Base-by-base conservation (phyloP, 108 stramenopile genomes). In the Skeletonema potamos region DNA sequence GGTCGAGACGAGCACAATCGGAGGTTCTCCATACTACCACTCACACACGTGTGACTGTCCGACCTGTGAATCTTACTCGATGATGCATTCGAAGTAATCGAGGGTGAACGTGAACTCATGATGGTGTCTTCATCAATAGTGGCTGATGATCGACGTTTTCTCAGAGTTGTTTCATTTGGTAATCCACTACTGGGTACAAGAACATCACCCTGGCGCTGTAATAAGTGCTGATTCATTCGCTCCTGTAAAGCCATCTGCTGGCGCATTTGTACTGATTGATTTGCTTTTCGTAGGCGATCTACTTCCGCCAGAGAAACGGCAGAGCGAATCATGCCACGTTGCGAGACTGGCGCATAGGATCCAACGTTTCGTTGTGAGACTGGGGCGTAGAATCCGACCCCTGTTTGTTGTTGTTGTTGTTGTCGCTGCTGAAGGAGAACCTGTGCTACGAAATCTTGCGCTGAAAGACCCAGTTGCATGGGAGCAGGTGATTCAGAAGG, bases 221-320 rank as follows among this genome's bases (percentile, higher is more conserved):
- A 32, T 20, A 64, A 34, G 37, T 70, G 54, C 34, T 70, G 64
- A 27, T 60, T 64, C n/a, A 37, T 30, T 64, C 65, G 41, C 11
- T 64, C 72, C 56, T 73, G 64, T 27, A 73, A 55, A 6, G 58
- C 65, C 36, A 54, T 34, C 46, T 65, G 64, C 58, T 60, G 76
- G 5, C 27, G 57, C 3, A 59, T 4, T 66, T 70, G 76, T 27
- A 77, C 37, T n/a, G 55, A 68, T 51, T 68, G 59, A 22, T 62
- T 79, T 4, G 62, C 70, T 39, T 37, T 58, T 17, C 77, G 46
- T 4, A 72, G 22, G 17, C 70, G 56, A 22, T 72, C 70, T 24
- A 79, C 36, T 39, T 79, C 65, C 4, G 77, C 64, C 12, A 55
- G 48, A 17, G 77, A 72, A 9, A 41, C 61, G 1, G 61, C 61